A percentile compares a stretch with the other conserved stretches of the same genome.
Conservation (phyloP, 176 grass and related monocot genomes). For the Avena eriantha region DNA sequence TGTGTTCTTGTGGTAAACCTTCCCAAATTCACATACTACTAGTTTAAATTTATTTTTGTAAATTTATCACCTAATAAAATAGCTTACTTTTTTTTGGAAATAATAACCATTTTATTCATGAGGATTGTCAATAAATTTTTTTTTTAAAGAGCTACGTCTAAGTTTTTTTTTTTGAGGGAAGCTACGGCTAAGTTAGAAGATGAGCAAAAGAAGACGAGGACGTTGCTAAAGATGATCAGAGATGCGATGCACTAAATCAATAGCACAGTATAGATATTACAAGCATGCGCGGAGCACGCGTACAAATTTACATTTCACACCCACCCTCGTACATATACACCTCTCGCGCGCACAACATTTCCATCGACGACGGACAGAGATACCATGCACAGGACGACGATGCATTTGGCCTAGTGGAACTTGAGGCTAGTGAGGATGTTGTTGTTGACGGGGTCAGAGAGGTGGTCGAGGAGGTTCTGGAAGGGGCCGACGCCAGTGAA, state of each 20-base stretch:
- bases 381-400: slow-evolving; percentile 13
- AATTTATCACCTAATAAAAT: no score
- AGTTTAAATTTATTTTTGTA: no score
- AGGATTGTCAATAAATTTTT: not conserved
- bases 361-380: not conserved
- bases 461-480: slow-evolving; percentile 95
- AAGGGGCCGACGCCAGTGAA: slow-evolving; percentile 78
- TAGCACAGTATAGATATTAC: slow-evolving; percentile 24
- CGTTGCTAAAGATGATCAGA: not conserved
- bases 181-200: not conserved
- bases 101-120: slow-evolving; percentile 3
- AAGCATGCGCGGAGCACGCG: slow-evolving; percentile 21
- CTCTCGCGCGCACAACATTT: slow-evolving; percentile 5
- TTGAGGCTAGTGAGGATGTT: slow-evolving; percentile 96
- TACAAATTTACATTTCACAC: slow-evolving; percentile 44
- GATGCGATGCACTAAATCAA: slow-evolving; percentile 14
- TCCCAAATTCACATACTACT: no score
- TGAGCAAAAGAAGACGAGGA: not conserved
- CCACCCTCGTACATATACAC: slow-evolving; percentile 7
- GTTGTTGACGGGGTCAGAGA: slow-evolving; percentile 89
- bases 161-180: no score
- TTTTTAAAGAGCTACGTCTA: no score
- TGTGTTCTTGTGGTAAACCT: not conserved
- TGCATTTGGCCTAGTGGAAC: slow-evolving; percentile 70
- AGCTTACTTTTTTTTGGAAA: no score